A percentile compares a stretch with the other conserved stretches of the same genome.
Conservation (phyloP, 176 grass and related monocot species). For the Otatea glauca region DNA sequence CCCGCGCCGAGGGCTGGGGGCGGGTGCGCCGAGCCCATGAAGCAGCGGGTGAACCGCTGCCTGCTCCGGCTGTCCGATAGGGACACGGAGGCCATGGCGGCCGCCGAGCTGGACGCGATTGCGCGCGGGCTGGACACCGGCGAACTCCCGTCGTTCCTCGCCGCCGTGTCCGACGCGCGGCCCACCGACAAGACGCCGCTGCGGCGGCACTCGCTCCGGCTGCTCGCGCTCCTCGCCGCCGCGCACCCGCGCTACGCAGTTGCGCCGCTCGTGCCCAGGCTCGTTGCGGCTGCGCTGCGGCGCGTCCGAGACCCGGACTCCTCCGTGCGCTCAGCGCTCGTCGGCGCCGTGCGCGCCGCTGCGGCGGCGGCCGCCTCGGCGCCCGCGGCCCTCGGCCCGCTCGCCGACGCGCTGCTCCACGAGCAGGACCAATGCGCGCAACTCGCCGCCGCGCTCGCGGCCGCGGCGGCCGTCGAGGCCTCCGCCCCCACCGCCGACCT, state of each 20-base stretch:
- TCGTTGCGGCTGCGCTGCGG: slow-evolving; percentile 71
- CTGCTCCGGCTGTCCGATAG: slow-evolving; percentile 79
- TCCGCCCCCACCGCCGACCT: slow-evolving; percentile 59
- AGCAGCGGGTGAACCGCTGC: slow-evolving; percentile 91
- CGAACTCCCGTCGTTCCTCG: slow-evolving; percentile 63
- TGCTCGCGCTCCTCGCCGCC: slow-evolving; percentile 66
- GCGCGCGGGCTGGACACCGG: slow-evolving; percentile 66
- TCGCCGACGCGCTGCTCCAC: slow-evolving; percentile 73
- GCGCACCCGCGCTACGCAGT: slow-evolving; percentile 59
- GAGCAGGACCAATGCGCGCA: slow-evolving; percentile 95
- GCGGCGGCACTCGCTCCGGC: slow-evolving; percentile 84
- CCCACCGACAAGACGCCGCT: slow-evolving; percentile 79
- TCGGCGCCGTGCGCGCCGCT: slow-evolving; percentile 77
- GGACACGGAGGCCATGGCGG: slow-evolving; percentile 98
- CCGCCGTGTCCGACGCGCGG: slow-evolving; percentile 79
- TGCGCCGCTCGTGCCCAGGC: slow-evolving; percentile 73
- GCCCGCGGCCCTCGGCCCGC: slow-evolving; percentile 43
- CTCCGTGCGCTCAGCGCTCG: slow-evolving; percentile 84
- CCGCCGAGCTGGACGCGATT: slow-evolving; percentile 78
- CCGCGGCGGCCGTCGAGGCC: slow-evolving; percentile 66
- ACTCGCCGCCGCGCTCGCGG: slow-evolving; percentile 68
- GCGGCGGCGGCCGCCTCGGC: slow-evolving; percentile 34
- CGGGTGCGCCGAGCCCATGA: slow-evolving; percentile 46
- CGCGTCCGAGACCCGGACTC: slow-evolving; percentile 90
- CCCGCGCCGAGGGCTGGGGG: slow-evolving; percentile 37